A percentile compares a stretch with the other conserved stretches of the same genome.
These are phyloP conservation scores for Antarctomyces pellizariae DNA, from an alignment of 495 filamentous ascomycete genomes.

Conservation along the genomic window DNA sequence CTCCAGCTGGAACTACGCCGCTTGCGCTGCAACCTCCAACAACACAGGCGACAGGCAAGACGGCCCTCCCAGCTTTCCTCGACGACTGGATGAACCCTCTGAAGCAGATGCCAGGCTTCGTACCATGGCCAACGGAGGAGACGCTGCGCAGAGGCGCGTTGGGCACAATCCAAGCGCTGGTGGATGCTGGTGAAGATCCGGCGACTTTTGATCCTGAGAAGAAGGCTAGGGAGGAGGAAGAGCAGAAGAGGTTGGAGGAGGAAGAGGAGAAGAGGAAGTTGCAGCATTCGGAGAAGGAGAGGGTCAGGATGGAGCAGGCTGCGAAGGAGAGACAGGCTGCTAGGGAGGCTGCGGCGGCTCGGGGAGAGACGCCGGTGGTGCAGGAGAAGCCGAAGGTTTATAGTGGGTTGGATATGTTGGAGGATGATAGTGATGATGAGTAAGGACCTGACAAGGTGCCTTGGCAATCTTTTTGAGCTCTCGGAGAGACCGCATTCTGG, in stretches of 20 bases:
- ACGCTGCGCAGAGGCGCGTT: slow-evolving; percentile 38
- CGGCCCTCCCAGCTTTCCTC: slow-evolving; percentile 4
- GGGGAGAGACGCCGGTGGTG: slow-evolving; percentile 4
- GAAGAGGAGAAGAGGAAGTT: slow-evolving; percentile 19
- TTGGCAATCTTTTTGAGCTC: too few relatives aligned
- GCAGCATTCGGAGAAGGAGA: slow-evolving; percentile 8
- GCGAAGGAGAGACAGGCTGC: slow-evolving; percentile 16
- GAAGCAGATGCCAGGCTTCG: slow-evolving; percentile 21
- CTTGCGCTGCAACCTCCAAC: slow-evolving; percentile 2
- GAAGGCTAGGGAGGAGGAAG: slow-evolving; percentile 21
- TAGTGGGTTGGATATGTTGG: slow-evolving; percentile 17
- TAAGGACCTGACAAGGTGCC: too few relatives aligned
- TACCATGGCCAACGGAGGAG: slow-evolving; percentile 45
- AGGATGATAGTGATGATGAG: slow-evolving; percentile 29
- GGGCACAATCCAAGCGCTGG: slow-evolving; percentile 28
- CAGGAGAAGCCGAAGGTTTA: slow-evolving; percentile 28
- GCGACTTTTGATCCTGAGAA: slow-evolving; percentile 27
- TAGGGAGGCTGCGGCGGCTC: slow-evolving; percentile 9
- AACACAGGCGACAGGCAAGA: slow-evolving; percentile 3
- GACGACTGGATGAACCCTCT: slow-evolving; percentile 9
- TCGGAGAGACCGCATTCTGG: too few relatives aligned
- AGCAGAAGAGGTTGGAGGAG: slow-evolving; percentile 19
- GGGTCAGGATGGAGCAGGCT: slow-evolving; percentile 12
- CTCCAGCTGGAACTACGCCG: slow-evolving; percentile 1
- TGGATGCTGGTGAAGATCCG: slow-evolving; percentile 32